These are phyloP conservation scores for Rhizopus arrhizus DNA, from an alignment of 371 early-diverging fungal species.

Conservation along the genomic window DNA sequence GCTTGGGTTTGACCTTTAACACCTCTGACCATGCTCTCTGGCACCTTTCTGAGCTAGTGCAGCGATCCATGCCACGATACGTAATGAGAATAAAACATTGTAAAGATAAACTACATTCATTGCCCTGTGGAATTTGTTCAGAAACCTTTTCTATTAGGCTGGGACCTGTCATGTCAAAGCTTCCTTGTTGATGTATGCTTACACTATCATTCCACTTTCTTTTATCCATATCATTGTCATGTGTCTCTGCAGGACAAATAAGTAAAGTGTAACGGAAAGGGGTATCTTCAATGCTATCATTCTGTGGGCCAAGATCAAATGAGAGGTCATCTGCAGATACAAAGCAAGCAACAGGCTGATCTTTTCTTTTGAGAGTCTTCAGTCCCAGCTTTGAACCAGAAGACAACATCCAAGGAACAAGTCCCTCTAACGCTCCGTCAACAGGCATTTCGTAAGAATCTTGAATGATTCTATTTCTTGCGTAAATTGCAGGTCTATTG, in stretches of 20 bases:
- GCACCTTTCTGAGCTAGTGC: constrained; percentile 9
- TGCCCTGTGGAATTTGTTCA: neutral
- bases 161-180: constrained; percentile 25
- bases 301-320: constrained; percentile 19
- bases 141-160: constrained; percentile 11
- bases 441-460: constrained; percentile 47
- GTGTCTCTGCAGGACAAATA: constrained; percentile 21
- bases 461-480: constrained; percentile 63
- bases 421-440: constrained; percentile 39
- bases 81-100: constrained; percentile 42
- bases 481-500: constrained; percentile 64
- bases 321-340: constrained; percentile 36
- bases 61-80: constrained; percentile 35
- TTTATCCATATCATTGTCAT: neutral
- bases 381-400: constrained; percentile 70
- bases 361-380: constrained; percentile 24
- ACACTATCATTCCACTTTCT: constrained; percentile 16
- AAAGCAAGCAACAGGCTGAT: constrained; percentile 39
- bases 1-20: constrained; percentile 24
- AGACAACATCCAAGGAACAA: constrained; percentile 69
- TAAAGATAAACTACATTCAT: constrained; percentile 17
- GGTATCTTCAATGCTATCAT: neutral
- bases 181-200: constrained; percentile 25
- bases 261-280: constrained; percentile 35
- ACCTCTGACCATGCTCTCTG: constrained; percentile 28